Evolutionary conservation across 768 basidiomycete genomes (phyloP).

Genomic region (Clathrus columnatus): DNA sequence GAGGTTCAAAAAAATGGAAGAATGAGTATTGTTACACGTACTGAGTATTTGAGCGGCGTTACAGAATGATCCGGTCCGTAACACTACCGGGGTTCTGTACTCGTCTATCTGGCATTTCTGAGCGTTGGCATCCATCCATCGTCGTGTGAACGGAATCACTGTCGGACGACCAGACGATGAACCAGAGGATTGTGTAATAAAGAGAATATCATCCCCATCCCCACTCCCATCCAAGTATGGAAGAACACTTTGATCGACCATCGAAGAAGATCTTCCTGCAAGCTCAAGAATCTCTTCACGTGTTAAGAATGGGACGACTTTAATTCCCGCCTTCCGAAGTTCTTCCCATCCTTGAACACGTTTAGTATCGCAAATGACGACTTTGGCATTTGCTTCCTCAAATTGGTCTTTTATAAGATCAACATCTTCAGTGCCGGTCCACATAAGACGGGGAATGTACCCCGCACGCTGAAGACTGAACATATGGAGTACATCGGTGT

Average conservation of each 20-base stretch:
- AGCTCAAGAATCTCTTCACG: no score
- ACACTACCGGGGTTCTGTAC: not conserved
- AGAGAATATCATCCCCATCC: not conserved
- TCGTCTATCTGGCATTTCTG: not conserved
- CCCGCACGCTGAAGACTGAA: not conserved
- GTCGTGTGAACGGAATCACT: not conserved
- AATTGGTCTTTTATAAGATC: not conserved
- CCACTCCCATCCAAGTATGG: not conserved
- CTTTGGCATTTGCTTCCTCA: not conserved
- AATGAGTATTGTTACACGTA: no score
- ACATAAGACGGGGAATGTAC: not conserved
- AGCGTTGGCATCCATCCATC: not conserved
- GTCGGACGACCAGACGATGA: not conserved
- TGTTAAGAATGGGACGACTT: not conserved
- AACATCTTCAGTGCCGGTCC: not conserved
- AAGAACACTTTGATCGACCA: not conserved
- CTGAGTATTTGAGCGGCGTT: not conserved
- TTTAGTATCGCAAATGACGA: not conserved
- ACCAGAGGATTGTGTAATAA: not conserved
- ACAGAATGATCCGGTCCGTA: not conserved
- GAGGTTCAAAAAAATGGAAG: not conserved
- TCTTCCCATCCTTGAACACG: not conserved
- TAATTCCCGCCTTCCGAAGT: not conserved
- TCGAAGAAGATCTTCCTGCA: no score
- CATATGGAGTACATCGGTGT: not conserved